Conservation (phyloP, 75 land plant species). For the Selaginella moellendorffii region DNA sequence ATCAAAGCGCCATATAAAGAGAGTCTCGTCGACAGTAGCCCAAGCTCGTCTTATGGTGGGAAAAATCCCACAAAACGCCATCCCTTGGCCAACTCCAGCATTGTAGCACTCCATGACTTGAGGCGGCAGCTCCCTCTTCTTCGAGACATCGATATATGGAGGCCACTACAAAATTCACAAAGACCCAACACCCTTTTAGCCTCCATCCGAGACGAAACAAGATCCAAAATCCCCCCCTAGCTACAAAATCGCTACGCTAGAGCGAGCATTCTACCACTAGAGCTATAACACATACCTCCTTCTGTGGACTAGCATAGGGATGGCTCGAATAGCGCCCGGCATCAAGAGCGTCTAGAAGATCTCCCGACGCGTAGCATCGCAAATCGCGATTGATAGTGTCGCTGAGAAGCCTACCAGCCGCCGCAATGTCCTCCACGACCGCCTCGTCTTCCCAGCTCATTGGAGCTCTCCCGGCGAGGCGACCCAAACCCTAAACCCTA, state of each 20-base stretch:
- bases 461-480: not conserved
- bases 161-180: constrained; percentile 99
- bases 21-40: constrained; percentile 96
- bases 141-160: constrained; percentile 61
- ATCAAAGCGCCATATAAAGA: constrained; percentile 97
- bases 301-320: constrained; percentile 82
- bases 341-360: constrained; percentile 82
- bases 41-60: constrained; percentile 93
- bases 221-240: not conserved
- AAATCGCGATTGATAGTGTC: constrained; percentile 63
- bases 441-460: constrained; percentile 76
- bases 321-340: constrained; percentile 84
- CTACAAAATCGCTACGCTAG: no score
- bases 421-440: constrained; percentile 64
- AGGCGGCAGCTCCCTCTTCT: constrained; percentile 74
- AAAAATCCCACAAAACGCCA: constrained; percentile 93
- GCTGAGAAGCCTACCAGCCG: constrained; percentile 67
- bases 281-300: constrained; percentile 46
- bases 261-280: not conserved
- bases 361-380: constrained; percentile 36
- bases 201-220: not conserved
- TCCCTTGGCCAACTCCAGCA: constrained; percentile 95
- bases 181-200: not conserved
- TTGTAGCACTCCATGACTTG: constrained; percentile 81
- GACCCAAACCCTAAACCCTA: constrained; percentile 7